Evolutionary conservation across 371 early-diverging fungal species (phyloP), one percentile per base, ranked within the genome.

Genomic region (Mortierella sp.): DNA sequence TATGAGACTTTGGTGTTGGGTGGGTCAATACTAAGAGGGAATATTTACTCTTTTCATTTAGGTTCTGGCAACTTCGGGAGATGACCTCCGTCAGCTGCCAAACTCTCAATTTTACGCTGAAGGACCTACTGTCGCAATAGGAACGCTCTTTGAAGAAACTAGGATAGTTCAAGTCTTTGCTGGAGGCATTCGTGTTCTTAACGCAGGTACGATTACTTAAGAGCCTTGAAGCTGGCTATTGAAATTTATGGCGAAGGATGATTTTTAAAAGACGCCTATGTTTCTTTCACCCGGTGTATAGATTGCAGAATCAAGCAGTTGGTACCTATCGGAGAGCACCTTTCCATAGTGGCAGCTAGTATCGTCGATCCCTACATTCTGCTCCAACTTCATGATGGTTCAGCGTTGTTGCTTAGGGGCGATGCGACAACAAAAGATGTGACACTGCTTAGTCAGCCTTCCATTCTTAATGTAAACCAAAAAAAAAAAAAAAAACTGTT

Each of bases 291-390:
- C 43, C 9, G 14, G 9, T 37, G 22, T 24, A 62, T 62, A 62
- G 93, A 88, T 58, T 92, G 92, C 26, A 91, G 87, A 63, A 84
- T 87, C 37, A 66, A 88, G 11, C 88, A 92, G 65, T 84, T 90
- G 22, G 75, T 92, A 2, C 88, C 89, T 52, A 85, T 94, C 11
- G 92, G 90, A 24, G 89, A 92, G 24, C 85, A 84, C 70, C 86
- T 70, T 63, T 87, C 87, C 70, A 89, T 96, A 62, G 87, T 93
- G 0, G 90, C 93, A 18, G 94, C 95, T 16, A 88, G 90, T 72
- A 91, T 98, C 40, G 83, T 85, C 2, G 96, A 96, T 76, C 96
- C 96, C 0, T 96, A 94, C 70, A 87, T 97, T 20, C 66, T 96
- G n/a, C 72, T 97, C 10, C 86, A 89, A 51, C 83, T 91, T 68